Conservation (phyloP, 1,284 basidiomycete species). For the Ceratobasidium sp. region DNA sequence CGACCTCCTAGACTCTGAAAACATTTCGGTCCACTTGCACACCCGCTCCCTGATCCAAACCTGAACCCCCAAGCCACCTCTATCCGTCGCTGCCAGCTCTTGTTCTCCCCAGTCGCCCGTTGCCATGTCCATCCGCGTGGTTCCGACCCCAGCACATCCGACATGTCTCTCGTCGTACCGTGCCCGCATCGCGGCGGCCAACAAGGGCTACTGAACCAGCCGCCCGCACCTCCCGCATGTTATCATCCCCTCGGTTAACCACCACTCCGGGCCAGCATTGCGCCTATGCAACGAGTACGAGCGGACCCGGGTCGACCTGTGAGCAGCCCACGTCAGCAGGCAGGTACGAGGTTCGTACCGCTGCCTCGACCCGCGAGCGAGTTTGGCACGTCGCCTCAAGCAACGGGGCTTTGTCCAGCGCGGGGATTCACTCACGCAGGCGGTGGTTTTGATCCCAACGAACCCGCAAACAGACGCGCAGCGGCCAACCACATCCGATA, state of each 20-base stretch:
- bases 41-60: conserved; percentile 34
- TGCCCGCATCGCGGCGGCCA: neutral
- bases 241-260: conserved; percentile 27
- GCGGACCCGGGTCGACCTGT: no score
- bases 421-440: conserved; percentile 72
- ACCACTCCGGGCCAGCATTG: conserved; percentile 35
- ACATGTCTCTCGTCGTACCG: conserved; percentile 33
- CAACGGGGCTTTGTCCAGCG: no score
- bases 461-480: conserved; percentile 71
- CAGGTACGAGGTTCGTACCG: no score
- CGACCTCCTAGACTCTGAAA: no score
- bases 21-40: conserved; percentile 54
- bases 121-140: conserved; percentile 20
- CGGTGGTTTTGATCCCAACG: conserved; percentile 72
- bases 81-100: conserved; percentile 25
- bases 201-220: neutral
- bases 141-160: conserved; percentile 12
- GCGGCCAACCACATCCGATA: conserved; percentile 81
- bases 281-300: no score
- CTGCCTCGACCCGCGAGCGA: no score
- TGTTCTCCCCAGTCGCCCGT: conserved; percentile 9
- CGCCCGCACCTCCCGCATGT: conserved; percentile 24
- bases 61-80: conserved; percentile 33
- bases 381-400: no score
- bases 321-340: no score